A percentile compares a stretch with the other conserved stretches of the same genome.
Evolutionary conservation across 192 early-diverging fungal genomes (phyloP).

Genomic region (Linnemannia schmuckeri): DNA sequence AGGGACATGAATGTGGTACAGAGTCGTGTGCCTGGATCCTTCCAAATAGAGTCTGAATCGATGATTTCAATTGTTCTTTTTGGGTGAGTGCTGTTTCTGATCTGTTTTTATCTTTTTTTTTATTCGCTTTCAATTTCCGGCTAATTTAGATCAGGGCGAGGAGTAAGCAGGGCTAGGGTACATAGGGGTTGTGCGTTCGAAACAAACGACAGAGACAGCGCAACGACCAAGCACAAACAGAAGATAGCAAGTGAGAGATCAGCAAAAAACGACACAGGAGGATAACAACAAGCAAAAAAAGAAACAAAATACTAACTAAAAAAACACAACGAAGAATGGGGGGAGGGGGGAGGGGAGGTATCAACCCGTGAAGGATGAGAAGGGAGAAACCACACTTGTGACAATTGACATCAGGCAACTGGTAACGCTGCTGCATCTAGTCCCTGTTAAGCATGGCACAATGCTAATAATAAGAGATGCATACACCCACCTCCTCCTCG

Average conservation of each 20-base stretch:
- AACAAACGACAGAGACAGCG: neutral
- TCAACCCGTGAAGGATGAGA: neutral
- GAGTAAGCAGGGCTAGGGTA: neutral
- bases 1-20: neutral
- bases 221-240: neutral
- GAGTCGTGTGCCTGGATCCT: constrained; percentile 7
- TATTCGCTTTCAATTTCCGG: neutral
- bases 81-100: neutral
- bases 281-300: neutral
- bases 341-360: neutral
- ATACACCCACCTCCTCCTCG: no score
- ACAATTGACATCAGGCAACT: neutral
- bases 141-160: neutral
- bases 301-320: neutral
- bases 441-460: neutral
- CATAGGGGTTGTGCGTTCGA: neutral
- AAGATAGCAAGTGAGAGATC: neutral
- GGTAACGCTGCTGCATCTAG: neutral
- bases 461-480: no score
- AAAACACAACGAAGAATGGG: neutral
- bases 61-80: neutral
- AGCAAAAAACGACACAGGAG: neutral
- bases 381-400: neutral
- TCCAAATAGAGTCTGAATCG: neutral
- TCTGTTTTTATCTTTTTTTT: neutral